A percentile compares a stretch with the other conserved stretches of the same genome.
phyloP scores from a whole-genome alignment of 768 basidiomycete genomes.

The Cystofilobasidium ferigula region DNA sequence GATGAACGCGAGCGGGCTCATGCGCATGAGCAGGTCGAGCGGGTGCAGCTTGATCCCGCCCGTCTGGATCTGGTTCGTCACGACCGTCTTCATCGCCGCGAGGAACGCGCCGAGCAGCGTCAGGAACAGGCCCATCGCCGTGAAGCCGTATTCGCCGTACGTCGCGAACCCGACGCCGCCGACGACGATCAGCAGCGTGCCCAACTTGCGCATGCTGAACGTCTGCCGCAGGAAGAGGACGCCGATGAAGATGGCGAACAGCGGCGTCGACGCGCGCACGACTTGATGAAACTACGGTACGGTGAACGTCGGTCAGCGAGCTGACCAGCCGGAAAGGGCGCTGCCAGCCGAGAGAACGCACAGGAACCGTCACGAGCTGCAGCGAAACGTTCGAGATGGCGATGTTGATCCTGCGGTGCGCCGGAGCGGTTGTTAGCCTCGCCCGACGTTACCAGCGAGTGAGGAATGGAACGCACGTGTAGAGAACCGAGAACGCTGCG shows the following conservation, averaged over 20 bases:
- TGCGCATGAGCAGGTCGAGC: conserved; percentile 73
- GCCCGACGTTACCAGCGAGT: no score
- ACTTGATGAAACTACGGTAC: conserved; percentile 81
- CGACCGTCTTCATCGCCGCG: conserved; percentile 73
- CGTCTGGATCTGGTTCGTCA: conserved; percentile 59
- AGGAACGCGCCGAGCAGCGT: conserved; percentile 83
- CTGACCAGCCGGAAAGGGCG: no score
- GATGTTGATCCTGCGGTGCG: conserved; percentile 90
- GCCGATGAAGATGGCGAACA: conserved; percentile 79
- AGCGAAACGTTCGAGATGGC: conserved; percentile 85
- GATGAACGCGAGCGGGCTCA: conserved; percentile 83
- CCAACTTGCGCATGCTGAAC: conserved; percentile 52
- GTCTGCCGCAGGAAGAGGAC: conserved; percentile 52
- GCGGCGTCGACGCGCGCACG: conserved; percentile 78
- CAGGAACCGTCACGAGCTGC: conserved; percentile 59
- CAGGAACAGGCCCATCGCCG: conserved; percentile 36
- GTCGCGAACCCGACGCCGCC: conserved; percentile 86
- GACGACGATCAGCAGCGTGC: conserved; percentile 72
- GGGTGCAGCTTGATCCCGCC: conserved; percentile 50
- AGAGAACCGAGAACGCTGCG: conserved; percentile 70
- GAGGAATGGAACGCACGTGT: conserved; percentile 43
- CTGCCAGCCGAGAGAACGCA: conserved; percentile 17
- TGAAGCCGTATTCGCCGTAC: conserved; percentile 92
- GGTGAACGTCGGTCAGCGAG: neutral
- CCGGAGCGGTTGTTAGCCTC: no score